Evolutionary conservation across 345 rosid genomes (phyloP), one percentile per base, ranked within the genome.

Genomic region (Psidium friedrichsthalianum): DNA sequence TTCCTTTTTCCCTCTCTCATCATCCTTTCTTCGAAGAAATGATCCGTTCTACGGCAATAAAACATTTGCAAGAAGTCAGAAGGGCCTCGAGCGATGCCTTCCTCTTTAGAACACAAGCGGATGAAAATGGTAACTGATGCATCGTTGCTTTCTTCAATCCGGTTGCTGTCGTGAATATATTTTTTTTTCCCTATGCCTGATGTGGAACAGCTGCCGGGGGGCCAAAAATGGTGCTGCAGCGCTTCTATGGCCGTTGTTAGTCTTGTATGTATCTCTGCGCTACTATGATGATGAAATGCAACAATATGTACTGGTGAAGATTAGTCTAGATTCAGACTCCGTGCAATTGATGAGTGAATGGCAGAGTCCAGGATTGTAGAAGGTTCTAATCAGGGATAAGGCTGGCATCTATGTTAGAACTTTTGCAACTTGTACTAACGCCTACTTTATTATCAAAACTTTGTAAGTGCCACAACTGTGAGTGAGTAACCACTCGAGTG

Each of bases 341-440:
- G 20, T 5, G 7, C 80, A 20, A 69, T 0, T 69, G 80, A 69
- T 69, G 10, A 36, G 7, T 5, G 80, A 69, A 69, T 69, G 47
- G 78, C 47, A 69, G 42, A 69, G 36, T 18, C 80, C 3, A 18
- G 47, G 47, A 2, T 51, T 51, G 52, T 51, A 15, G 7, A 64
- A 6, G 42, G 42, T 64, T 6, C 4, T 64, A 7, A 29, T 64
- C 42, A 15, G 32, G 42, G 22, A 29, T 64, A 29, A 29, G 16
- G 21, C 15, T 0, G 22, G 42, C 32, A 29, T 8, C 0, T 7
- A 3, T 13, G 74, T 0, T 6, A 7, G 3, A 6, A 51, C 14
- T 51, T 51, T 51, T 51, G 52, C 3, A 10, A 13, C 11, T 11
- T 54, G 15, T 59, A 59, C 1, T 3, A 36, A 14, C 10, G 9